phyloP scores from a whole-genome alignment of 768 basidiomycete species.

The Dioszegia aurantiaca region DNA sequence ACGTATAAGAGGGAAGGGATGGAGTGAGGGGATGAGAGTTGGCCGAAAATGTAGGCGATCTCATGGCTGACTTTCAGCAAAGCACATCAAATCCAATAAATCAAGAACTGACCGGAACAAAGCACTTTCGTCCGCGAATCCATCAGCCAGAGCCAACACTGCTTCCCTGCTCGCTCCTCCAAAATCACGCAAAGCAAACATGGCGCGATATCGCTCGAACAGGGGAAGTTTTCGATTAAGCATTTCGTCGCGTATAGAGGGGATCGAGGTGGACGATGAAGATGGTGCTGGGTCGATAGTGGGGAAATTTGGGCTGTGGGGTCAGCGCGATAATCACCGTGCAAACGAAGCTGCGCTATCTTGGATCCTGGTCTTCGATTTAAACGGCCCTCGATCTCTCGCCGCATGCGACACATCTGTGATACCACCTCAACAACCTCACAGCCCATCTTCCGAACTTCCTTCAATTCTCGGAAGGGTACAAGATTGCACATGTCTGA shows the following conservation, averaged over 20 bases:
- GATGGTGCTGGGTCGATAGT: slow-evolving; percentile 53
- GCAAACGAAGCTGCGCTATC: too few relatives aligned
- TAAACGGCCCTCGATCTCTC: too few relatives aligned
- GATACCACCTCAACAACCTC: too few relatives aligned
- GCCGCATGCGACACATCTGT: too few relatives aligned
- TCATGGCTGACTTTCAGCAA: slow-evolving; percentile 68
- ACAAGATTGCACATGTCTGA: too few relatives aligned
- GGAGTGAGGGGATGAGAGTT: slow-evolving; percentile 81
- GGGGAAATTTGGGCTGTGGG: slow-evolving; percentile 50
- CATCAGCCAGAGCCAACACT: slow-evolving; percentile 83
- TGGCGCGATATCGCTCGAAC: slow-evolving; percentile 92
- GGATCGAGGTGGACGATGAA: slow-evolving; percentile 54
- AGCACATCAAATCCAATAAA: neutral
- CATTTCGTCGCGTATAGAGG: slow-evolving; percentile 62
- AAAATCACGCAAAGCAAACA: slow-evolving; percentile 97
- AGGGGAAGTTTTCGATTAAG: slow-evolving; percentile 68
- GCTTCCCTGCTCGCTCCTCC: slow-evolving; percentile 66
- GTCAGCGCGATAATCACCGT: too few relatives aligned
- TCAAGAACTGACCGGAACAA: slow-evolving; percentile 77
- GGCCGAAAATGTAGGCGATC: slow-evolving; percentile 97
- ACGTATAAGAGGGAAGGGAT: slow-evolving; percentile 80
- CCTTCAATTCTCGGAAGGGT: too few relatives aligned
- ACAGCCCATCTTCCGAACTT: too few relatives aligned
- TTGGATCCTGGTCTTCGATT: too few relatives aligned
- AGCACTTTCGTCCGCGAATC: slow-evolving; percentile 82